These are phyloP conservation scores for Cercophora sp. DNA, from an alignment of 495 filamentous ascomycete genomes.

Conservation along the genomic window DNA sequence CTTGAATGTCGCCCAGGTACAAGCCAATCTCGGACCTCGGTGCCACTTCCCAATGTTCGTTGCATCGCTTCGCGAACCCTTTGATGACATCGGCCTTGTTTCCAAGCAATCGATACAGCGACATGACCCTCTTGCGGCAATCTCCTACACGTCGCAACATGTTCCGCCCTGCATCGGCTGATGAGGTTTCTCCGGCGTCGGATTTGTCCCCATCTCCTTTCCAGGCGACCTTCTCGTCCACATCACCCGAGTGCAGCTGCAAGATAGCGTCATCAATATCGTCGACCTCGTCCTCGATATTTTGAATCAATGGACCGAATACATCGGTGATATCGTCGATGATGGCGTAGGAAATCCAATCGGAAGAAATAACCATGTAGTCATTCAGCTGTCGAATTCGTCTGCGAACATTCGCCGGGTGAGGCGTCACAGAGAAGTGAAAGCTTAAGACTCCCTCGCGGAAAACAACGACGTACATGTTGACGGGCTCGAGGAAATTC, in stretches of 20 bases:
- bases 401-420: slow-evolving; percentile 90
- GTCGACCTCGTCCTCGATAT: slow-evolving; percentile 84
- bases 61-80: slow-evolving; percentile 97
- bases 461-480: slow-evolving; percentile 97
- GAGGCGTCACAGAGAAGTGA: slow-evolving; percentile 88
- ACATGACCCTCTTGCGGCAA: slow-evolving; percentile 95
- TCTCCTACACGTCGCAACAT: slow-evolving; percentile 90
- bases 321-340: slow-evolving; percentile 98
- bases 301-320: slow-evolving; percentile 84
- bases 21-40: slow-evolving; percentile 91
- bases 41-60: slow-evolving; percentile 96
- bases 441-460: slow-evolving; percentile 92
- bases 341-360: slow-evolving; percentile 97
- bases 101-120: slow-evolving; percentile 80
- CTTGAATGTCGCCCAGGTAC: slow-evolving; percentile 96
- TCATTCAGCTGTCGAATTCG: slow-evolving; percentile 91
- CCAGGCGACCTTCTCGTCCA: slow-evolving; percentile 35
- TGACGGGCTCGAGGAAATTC: slow-evolving; percentile 88
- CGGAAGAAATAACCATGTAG: slow-evolving; percentile 85
- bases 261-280: slow-evolving; percentile 83
- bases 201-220: slow-evolving; percentile 40
- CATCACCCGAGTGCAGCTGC: slow-evolving; percentile 59
- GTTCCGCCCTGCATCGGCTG: slow-evolving; percentile 61
- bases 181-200: slow-evolving; percentile 36
- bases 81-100: slow-evolving; percentile 99